A percentile compares a stretch with the other conserved stretches of the same genome.
Conservation (phyloP, 192 early-diverging fungal genomes). For the Kappamyces sp. region DNA sequence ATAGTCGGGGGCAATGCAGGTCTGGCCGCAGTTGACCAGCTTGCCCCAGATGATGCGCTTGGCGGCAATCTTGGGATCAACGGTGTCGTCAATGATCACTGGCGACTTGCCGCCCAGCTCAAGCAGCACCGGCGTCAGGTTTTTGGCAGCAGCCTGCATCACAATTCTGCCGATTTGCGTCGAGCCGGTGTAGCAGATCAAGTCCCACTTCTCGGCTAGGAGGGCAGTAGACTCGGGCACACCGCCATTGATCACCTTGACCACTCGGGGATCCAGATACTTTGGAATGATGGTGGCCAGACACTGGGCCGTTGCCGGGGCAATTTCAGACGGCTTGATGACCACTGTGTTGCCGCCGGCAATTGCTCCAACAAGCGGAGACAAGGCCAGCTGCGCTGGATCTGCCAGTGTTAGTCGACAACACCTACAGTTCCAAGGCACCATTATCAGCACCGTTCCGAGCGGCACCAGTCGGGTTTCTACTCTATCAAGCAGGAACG, state of each 20-base stretch:
- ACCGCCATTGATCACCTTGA: constrained; percentile 71
- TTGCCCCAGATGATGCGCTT: constrained; percentile 78
- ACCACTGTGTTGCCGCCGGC: constrained; percentile 78
- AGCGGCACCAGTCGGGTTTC: constrained; percentile 57
- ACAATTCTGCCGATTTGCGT: constrained; percentile 72
- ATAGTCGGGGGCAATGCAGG: constrained; percentile 85
- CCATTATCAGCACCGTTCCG: constrained; percentile 69
- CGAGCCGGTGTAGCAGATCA: constrained; percentile 91
- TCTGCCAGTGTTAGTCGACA: not conserved
- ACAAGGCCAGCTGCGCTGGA: constrained; percentile 55
- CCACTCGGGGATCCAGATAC: constrained; percentile 64
- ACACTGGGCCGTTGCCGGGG: constrained; percentile 55
- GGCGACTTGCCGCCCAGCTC: constrained; percentile 93
- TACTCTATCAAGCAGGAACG: not conserved
- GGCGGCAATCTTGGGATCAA: constrained; percentile 58
- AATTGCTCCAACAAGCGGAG: constrained; percentile 74
- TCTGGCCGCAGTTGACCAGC: constrained; percentile 72
- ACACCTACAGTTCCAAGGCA: constrained; percentile 55
- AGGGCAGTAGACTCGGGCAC: constrained; percentile 66
- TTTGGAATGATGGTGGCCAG: constrained; percentile 57
- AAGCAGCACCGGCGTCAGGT: constrained; percentile 78
- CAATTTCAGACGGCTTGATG: constrained; percentile 71
- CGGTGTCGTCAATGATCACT: constrained; percentile 43
- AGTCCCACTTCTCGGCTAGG: constrained; percentile 73
- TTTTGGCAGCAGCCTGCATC: constrained; percentile 73